These are phyloP conservation scores for Grammothele lineata DNA, from an alignment of 768 basidiomycete genomes.

Conservation along the genomic window DNA sequence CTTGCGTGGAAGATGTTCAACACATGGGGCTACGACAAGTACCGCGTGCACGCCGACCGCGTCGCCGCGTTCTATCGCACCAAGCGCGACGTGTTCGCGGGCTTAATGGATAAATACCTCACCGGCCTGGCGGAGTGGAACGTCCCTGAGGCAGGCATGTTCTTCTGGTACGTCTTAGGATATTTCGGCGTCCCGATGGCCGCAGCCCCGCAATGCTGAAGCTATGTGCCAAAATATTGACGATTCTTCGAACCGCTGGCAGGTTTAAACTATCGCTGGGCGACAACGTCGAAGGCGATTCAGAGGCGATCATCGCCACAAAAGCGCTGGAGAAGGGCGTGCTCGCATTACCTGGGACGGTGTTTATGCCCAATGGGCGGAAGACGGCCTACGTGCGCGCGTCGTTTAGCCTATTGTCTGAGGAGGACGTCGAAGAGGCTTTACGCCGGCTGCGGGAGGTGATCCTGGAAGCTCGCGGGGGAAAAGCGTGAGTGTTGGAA, in stretches of 20 bases:
- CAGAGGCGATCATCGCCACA: constrained; percentile 64
- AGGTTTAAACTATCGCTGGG: constrained; percentile 68
- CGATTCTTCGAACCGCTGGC: not conserved
- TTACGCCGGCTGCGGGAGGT: constrained; percentile 49
- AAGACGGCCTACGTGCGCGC: constrained; percentile 77
- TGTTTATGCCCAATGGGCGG: constrained; percentile 70
- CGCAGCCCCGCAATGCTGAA: too few relatives aligned
- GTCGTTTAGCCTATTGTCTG: constrained; percentile 67
- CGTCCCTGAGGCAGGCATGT: constrained; percentile 79
- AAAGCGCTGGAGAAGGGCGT: constrained; percentile 79
- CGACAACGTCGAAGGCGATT: constrained; percentile 50
- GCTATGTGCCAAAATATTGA: too few relatives aligned
- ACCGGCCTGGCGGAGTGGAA: constrained; percentile 71
- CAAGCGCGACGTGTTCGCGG: constrained; percentile 77
- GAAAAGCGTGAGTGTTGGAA: not conserved
- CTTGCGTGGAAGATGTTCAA: constrained; percentile 54
- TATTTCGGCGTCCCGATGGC: too few relatives aligned
- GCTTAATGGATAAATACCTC: constrained; percentile 72
- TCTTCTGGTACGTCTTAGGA: constrained; percentile 74
- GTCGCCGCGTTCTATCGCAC: constrained; percentile 73
- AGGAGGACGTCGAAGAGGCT: constrained; percentile 71
- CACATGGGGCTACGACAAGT: constrained; percentile 75
- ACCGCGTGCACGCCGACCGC: constrained; percentile 58
- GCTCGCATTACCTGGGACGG: constrained; percentile 83
- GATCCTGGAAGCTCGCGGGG: constrained; percentile 19